Base-by-base conservation (phyloP, 352 stramenopile species). In the Phytophthora palmivora region DNA sequence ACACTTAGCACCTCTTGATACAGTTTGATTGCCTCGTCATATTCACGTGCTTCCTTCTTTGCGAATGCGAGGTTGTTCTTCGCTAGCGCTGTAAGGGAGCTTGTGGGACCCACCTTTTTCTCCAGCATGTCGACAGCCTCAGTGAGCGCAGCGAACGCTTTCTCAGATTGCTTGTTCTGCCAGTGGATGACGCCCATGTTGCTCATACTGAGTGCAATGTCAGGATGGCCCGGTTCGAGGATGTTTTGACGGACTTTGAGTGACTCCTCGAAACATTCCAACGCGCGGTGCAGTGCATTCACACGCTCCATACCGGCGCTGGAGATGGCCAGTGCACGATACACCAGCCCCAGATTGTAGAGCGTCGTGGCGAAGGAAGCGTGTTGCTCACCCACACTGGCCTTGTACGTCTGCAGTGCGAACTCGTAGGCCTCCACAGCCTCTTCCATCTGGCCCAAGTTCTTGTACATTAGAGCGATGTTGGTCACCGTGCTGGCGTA, bases 381-480 rank as follows among this genome's bases (percentile, higher is more conserved):
- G 63, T 95, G 87, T 48, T 89, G 69, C 52, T 95, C 83, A 47
- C 84, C 84, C 16, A 95, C 87, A 30, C 72, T 87, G 32, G 76
- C 76, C 69, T 92, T 94, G 77, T 95, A 95, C 28, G 86, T 80
- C 30, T 87, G 76, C 47, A 95, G 66, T 36, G 87, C 87, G 50
- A 78, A 87, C 68, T 93, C 83, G 74, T 95, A 95, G 57, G 84
- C 72, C 66, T 89, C 83, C 46, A 95, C 74, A 9, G 87, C 84
- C 34, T 92, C 78, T 28, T 91, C 81, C 52, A 80, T 76, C 64
- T 89, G 76, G 8, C 84, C 85, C 62, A 91, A 33, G 62, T 89
- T 93, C 74, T 95, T 95, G 72, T 95, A 88, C 84, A 95, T 94
- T 46, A 95, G 82, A 19, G 87, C 87, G 38, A 95, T 91, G 63